Evolutionary conservation across 129 eudicot genomes (phyloP).

Genomic region (Helianthus annuus): HanXRQr2.0-SUNRISE NC_035444.2:31736937-31737436

Average conservation of each 20-base stretch:
- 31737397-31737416: constrained; percentile 17
- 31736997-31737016: not conserved
- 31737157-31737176: constrained; percentile 49
- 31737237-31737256: not conserved
- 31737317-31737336: too few relatives aligned
- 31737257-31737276: constrained; percentile 5
- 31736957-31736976: constrained; percentile 9
- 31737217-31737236: not conserved
- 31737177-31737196: constrained; percentile 69
- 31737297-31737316: too few relatives aligned
- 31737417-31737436: constrained; percentile 41
- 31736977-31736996: constrained; percentile 22
- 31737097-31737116: constrained; percentile 23
- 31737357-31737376: too few relatives aligned
- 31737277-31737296: too few relatives aligned
- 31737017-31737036: constrained; percentile 26
- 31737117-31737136: constrained; percentile 26
- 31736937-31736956: constrained; percentile 47
- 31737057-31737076: not conserved
- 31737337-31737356: too few relatives aligned
- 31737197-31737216: constrained; percentile 2
- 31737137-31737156: constrained; percentile 51
- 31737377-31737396: too few relatives aligned
- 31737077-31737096: not conserved
- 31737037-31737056: constrained; percentile 9